Evolutionary conservation across 306 rosid species (phyloP).

Genomic region (Clitoria ternatea): DNA sequence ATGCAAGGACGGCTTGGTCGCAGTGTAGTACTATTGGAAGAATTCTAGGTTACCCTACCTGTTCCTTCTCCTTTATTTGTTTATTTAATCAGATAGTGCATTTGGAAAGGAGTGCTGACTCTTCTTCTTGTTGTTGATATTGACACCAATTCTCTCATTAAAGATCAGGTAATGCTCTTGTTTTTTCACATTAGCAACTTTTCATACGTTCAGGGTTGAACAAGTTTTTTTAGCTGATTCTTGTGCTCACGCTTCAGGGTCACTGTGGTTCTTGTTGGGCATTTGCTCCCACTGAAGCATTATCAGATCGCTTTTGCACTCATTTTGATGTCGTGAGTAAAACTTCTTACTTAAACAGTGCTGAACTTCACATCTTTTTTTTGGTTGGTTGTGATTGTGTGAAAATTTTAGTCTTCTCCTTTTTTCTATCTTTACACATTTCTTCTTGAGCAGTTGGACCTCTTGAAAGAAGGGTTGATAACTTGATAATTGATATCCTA

Average conservation of each 20-base stretch:
- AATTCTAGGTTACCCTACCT: conserved; percentile 58
- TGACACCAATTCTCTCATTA: conserved; percentile 22
- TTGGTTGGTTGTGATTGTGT: background rate
- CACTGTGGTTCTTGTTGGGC: conserved; percentile 99
- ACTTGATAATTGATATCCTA: conserved; percentile 22
- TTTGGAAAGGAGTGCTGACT: conserved; percentile 35
- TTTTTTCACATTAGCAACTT: background rate
- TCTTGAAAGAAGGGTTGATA: conserved; percentile 11
- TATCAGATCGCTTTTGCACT: conserved; percentile 91
- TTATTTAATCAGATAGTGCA: background rate
- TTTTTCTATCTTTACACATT: background rate
- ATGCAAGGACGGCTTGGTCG: conserved; percentile 91
- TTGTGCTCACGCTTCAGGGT: conserved; percentile 56
- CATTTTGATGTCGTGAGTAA: conserved; percentile 53
- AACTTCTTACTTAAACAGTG: background rate
- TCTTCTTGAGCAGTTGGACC: background rate
- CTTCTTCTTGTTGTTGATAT: conserved; percentile 27
- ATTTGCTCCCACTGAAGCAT: conserved; percentile 87
- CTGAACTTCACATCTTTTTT: background rate
- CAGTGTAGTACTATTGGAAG: conserved; percentile 73
- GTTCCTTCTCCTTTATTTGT: background rate
- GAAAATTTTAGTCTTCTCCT: background rate
- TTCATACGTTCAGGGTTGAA: background rate
- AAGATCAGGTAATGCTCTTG: conserved; percentile 77
- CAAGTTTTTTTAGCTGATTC: conserved; percentile 17